Evolutionary conservation across 371 early-diverging fungal genomes (phyloP).

Genomic region (Entomophthora muscae): DNA sequence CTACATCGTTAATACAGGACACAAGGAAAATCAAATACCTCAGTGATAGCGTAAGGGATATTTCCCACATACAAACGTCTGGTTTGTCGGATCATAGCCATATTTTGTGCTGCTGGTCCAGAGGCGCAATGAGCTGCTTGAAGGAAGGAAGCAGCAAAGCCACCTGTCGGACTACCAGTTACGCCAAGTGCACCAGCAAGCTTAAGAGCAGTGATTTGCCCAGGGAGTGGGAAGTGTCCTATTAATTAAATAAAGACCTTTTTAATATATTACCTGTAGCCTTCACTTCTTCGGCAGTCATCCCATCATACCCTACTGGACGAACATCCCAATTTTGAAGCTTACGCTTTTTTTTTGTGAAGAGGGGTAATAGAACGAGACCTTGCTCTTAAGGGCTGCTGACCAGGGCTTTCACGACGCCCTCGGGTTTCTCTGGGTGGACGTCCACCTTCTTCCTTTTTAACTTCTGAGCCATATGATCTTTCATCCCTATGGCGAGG

Average conservation of each 20-base stretch:
- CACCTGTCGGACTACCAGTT: constrained; percentile 21
- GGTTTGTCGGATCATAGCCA: constrained; percentile 41
- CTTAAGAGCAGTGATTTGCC: constrained; percentile 53
- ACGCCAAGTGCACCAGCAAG: constrained; percentile 30
- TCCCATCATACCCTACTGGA: constrained; percentile 79
- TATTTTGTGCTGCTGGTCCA: constrained; percentile 19
- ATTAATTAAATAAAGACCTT: neutral
- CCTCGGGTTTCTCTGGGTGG: constrained; percentile 16
- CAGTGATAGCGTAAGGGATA: constrained; percentile 63
- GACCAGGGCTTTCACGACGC: constrained; percentile 19
- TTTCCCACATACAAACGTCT: constrained; percentile 84
- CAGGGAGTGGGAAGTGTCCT: constrained; percentile 75
- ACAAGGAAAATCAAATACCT: constrained; percentile 20
- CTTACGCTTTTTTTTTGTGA: constrained; percentile 55
- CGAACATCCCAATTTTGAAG: constrained; percentile 85
- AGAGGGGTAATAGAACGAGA: constrained; percentile 47
- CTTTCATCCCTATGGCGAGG: neutral
- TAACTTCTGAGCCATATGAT: neutral
- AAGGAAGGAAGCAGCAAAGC: constrained; percentile 15
- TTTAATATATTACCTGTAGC: constrained; percentile 29
- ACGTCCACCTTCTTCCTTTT: constrained; percentile 12
- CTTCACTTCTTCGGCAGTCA: constrained; percentile 81
- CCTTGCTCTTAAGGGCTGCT: constrained; percentile 17
- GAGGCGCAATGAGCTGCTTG: constrained; percentile 21
- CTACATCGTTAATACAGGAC: neutral